These are phyloP conservation scores for Streptanthus diversifolius DNA, from an alignment of 345 rosid species.

Conservation along the genomic window DNA sequence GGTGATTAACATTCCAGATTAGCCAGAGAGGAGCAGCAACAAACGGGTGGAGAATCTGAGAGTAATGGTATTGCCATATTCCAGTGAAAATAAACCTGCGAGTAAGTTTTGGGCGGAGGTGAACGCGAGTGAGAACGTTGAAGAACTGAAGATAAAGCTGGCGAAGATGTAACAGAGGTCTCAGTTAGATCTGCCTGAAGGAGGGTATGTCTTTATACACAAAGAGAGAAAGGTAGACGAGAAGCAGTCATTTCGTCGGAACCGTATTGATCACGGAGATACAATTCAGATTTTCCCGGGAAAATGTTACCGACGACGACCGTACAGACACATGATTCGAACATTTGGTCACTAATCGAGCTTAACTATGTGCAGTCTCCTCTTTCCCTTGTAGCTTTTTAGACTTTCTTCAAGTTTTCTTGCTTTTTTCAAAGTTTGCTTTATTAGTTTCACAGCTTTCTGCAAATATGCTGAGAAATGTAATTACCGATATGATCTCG, in stretches of 20 bases:
- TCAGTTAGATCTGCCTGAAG: conserved; percentile 43
- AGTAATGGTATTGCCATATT: too few relatives aligned
- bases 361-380: not conserved
- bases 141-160: too few relatives aligned
- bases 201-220: conserved; percentile 56
- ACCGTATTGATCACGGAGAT: conserved; percentile 54
- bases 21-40: too few relatives aligned
- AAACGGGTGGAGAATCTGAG: too few relatives aligned
- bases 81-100: too few relatives aligned
- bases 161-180: too few relatives aligned
- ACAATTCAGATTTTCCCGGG: conserved; percentile 61
- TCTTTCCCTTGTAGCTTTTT: not conserved
- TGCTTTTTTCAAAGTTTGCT: not conserved
- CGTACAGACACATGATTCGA: not conserved
- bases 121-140: too few relatives aligned
- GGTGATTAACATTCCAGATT: too few relatives aligned
- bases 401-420: not conserved
- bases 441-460: not conserved
- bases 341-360: not conserved
- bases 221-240: conserved; percentile 33
- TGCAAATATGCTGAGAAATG: not conserved
- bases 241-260: conserved; percentile 61
- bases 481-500: not conserved
- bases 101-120: too few relatives aligned
- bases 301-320: conserved; percentile 30